Percentiles rank a stretch among this genome's conserved stretches.
Conservation (phyloP, 2,329 filamentous ascomycete species). For the Monosporascus sp. region DNA sequence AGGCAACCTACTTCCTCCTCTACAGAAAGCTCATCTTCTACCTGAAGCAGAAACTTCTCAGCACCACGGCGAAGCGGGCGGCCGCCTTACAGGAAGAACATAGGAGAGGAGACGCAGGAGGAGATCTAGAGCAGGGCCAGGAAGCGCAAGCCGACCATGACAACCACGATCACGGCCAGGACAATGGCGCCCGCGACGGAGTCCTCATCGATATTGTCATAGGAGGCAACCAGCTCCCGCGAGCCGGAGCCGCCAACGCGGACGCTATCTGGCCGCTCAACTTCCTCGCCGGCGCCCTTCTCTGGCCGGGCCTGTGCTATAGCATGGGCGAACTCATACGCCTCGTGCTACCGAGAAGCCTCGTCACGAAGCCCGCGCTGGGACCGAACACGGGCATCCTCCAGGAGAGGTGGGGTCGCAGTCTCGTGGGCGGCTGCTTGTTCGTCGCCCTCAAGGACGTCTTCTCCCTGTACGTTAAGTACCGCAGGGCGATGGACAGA, state of each 20-base stretch:
- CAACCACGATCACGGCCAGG: not conserved
- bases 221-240: slow-evolving; percentile 1
- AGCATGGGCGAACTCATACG: slow-evolving; percentile 72
- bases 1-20: slow-evolving; percentile 34
- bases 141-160: slow-evolving; percentile 1
- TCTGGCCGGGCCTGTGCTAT: slow-evolving; percentile 78
- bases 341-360: slow-evolving; percentile 59
- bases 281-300: slow-evolving; percentile 50
- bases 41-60: slow-evolving; percentile 36
- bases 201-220: not conserved
- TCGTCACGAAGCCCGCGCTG: slow-evolving; percentile 45
- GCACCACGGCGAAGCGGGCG: not conserved
- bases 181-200: not conserved
- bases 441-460: slow-evolving; percentile 78
- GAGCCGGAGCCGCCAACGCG: slow-evolving; percentile 9
- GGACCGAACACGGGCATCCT: slow-evolving; percentile 55
- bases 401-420: slow-evolving; percentile 82
- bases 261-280: slow-evolving; percentile 28
- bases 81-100: not conserved
- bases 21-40: slow-evolving; percentile 42
- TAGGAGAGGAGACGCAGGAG: not conserved
- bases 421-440: slow-evolving; percentile 79
- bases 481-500: slow-evolving; percentile 52
- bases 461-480: slow-evolving; percentile 57
- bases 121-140: not conserved